Conservation (phyloP, 768 basidiomycete genomes). For the Cyclocybe aegerita region DNA sequence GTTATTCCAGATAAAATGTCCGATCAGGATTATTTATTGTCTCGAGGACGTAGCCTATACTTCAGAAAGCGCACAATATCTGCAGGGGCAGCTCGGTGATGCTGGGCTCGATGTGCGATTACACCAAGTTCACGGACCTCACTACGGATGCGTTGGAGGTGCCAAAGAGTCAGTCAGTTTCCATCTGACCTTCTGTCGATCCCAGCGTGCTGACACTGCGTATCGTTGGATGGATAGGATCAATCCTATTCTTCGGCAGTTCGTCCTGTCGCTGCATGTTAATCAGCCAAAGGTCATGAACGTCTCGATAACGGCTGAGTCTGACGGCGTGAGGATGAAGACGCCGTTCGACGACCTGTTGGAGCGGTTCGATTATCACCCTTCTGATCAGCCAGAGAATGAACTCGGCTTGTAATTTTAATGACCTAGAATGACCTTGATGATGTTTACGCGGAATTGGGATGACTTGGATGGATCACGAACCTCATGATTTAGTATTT, state of each 20-base stretch:
- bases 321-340: conserved; percentile 1
- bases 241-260: conserved; percentile 11
- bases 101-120: conserved; percentile 12
- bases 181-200: neutral
- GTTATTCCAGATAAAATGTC: conserved; percentile 5
- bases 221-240: conserved; percentile 5
- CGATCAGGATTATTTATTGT: conserved; percentile 15
- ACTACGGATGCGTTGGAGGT: conserved; percentile 11
- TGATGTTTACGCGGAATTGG: too few relatives aligned
- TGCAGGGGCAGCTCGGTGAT: conserved; percentile 5
- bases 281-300: neutral
- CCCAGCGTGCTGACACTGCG: neutral
- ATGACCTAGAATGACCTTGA: too few relatives aligned
- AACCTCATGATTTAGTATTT: too few relatives aligned
- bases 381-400: neutral
- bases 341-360: conserved; percentile 11
- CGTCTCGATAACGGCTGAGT: conserved; percentile 6
- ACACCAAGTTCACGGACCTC: conserved; percentile 12
- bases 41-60: conserved; percentile 14
- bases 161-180: conserved; percentile 9
- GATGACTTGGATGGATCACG: too few relatives aligned
- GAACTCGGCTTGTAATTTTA: neutral
- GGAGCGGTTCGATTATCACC: conserved; percentile 9
- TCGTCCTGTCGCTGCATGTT: conserved; percentile 11
- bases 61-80: conserved; percentile 6